A percentile compares a stretch with the other conserved stretches of the same genome.
Conservation (phyloP, 1,139 yeast species). For the Yamadazyma oceani region DNA sequence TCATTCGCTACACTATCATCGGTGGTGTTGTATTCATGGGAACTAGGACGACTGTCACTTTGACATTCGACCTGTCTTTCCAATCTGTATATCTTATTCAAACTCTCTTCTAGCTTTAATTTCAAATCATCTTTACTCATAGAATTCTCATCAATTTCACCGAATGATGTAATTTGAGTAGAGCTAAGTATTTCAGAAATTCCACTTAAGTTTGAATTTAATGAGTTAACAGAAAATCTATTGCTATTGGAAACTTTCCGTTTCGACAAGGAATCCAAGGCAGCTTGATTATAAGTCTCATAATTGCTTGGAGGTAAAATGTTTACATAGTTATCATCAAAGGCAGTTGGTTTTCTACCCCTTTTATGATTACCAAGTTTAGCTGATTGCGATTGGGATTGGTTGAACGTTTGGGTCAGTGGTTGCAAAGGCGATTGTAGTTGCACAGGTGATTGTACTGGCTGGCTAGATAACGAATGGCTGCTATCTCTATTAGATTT, state of each 20-base stretch:
- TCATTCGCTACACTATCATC: not conserved
- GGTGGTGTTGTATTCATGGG: no score
- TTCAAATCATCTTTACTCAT: slow-evolving; percentile 37
- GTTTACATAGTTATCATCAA: slow-evolving; percentile 32
- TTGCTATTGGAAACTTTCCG: slow-evolving; percentile 14
- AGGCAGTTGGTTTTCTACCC: slow-evolving; percentile 11
- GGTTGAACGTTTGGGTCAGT: not conserved
- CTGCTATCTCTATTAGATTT: not conserved
- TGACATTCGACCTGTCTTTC: slow-evolving; percentile 18
- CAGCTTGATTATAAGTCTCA: slow-evolving; percentile 30
- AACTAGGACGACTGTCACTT: not conserved
- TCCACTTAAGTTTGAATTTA: slow-evolving; percentile 44
- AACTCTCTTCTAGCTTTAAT: slow-evolving; percentile 40
- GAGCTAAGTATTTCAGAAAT: slow-evolving; percentile 41
- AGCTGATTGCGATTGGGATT: not conserved
- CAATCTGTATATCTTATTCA: slow-evolving; percentile 36
- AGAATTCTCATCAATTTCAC: slow-evolving; percentile 24
- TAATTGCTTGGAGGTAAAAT: slow-evolving; percentile 25
- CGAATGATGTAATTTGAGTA: slow-evolving; percentile 37
- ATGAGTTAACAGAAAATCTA: slow-evolving; percentile 41
- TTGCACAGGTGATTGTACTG: not conserved
- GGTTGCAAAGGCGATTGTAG: not conserved
- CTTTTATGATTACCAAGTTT: not conserved
- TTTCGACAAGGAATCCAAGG: slow-evolving; percentile 33
- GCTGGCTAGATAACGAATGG: slow-evolving; percentile 1